A percentile compares a stretch with the other conserved stretches of the same genome.
Conservation (phyloP, 75 land plant species). For the Selaginella tamariscina region DNA sequence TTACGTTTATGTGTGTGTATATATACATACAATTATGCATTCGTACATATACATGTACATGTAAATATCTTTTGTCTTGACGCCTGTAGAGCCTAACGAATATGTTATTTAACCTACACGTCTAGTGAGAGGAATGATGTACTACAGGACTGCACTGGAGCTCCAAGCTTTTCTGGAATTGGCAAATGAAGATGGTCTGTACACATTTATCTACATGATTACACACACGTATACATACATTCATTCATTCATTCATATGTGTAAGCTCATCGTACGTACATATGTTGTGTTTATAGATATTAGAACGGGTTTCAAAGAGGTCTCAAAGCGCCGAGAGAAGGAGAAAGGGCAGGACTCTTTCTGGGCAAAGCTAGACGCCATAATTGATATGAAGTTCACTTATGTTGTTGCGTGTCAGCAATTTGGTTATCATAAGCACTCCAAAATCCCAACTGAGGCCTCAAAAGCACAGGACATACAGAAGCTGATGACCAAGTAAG, state of each 20-base stretch:
- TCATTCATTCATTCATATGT: too few species aligned
- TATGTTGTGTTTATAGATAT: neutral
- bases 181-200: neutral
- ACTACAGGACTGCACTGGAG: neutral
- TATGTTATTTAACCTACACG: too few species aligned
- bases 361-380: slow-evolving; percentile 69
- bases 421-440: slow-evolving; percentile 81
- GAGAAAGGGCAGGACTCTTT: slow-evolving; percentile 59
- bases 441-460: slow-evolving; percentile 16
- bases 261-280: neutral
- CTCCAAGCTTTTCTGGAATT: slow-evolving; percentile 2
- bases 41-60: too few species aligned
- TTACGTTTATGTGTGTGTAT: neutral
- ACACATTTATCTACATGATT: neutral
- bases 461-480: slow-evolving; percentile 42
- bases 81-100: too few species aligned
- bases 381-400: slow-evolving; percentile 96
- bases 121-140: neutral
- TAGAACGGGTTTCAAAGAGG: neutral
- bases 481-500: slow-evolving; percentile 84
- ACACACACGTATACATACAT: too few species aligned
- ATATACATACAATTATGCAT: too few species aligned
- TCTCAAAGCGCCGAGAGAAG: neutral
- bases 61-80: too few species aligned
- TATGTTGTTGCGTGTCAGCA: slow-evolving; percentile 94